Conservation (phyloP, 495 filamentous ascomycete genomes). For the Pyrenula aspistea region DNA sequence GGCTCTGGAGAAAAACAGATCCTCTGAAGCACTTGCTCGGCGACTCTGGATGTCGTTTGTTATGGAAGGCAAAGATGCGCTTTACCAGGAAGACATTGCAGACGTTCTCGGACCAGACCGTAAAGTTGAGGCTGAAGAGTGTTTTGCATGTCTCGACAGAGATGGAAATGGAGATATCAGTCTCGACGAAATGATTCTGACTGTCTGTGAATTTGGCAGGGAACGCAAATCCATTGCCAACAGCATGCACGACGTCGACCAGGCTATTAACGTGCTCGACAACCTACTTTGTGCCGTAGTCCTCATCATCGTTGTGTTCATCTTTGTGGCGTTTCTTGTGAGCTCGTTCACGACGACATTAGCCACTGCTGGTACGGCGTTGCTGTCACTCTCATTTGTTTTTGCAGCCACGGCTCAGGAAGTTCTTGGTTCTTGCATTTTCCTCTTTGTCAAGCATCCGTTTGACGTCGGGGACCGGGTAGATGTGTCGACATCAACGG, state of each 20-base stretch:
- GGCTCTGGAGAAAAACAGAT: slow-evolving; percentile 70
- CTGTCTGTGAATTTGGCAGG: slow-evolving; percentile 68
- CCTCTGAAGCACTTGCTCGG: slow-evolving; percentile 77
- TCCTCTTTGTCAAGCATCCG: slow-evolving; percentile 94
- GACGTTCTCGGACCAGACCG: slow-evolving; percentile 74
- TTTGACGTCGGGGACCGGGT: slow-evolving; percentile 91
- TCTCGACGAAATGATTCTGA: slow-evolving; percentile 90
- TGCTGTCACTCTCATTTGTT: slow-evolving; percentile 88
- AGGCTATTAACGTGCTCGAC: slow-evolving; percentile 85
- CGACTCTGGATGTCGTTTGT: slow-evolving; percentile 99
- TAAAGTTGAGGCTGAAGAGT: slow-evolving; percentile 66
- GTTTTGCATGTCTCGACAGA: slow-evolving; percentile 65
- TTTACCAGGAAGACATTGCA: slow-evolving; percentile 68
- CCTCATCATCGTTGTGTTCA: slow-evolving; percentile 66
- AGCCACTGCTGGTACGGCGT: slow-evolving; percentile 85
- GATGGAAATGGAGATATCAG: slow-evolving; percentile 90
- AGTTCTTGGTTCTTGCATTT: slow-evolving; percentile 90
- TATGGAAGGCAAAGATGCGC: slow-evolving; percentile 68
- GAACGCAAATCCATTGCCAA: slow-evolving; percentile 73
- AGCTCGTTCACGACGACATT: slow-evolving; percentile 75
- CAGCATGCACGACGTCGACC: slow-evolving; percentile 95
- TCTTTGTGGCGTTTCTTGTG: slow-evolving; percentile 85
- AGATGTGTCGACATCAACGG: slow-evolving; percentile 49
- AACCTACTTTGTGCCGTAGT: slow-evolving; percentile 68
- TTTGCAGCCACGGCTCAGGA: slow-evolving; percentile 88